Base-by-base conservation (phyloP, 768 basidiomycete species). In the Serendipita indica region DNA sequence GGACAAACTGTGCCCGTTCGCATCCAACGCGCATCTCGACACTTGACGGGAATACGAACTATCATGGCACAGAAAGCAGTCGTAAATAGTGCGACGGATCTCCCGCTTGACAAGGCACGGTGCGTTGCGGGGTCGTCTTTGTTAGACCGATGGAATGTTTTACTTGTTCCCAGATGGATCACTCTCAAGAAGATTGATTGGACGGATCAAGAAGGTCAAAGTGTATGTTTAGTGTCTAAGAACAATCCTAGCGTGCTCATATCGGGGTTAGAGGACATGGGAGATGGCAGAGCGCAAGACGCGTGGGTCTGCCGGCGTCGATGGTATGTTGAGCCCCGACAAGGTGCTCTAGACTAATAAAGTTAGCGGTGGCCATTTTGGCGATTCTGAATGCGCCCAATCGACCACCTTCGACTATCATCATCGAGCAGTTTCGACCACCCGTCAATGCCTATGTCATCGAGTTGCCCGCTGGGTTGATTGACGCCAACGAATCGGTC, bases 391-490 rank as follows among this genome's bases (percentile, higher is more conserved):
- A 79, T 5, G 32, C 33, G 91, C 91, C 41, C 81, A 81, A 68
- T 80, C 78, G 5, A 74, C 82, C 81, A 3, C 68, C 77, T 3
- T 88, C 86, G 1, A 91, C 87, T 3, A 77, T 94, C 58, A 74
- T 97, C 63, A 81, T 96, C 64, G 89, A 94, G 66, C 93, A 96
- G 67, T 97, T 85, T 68, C 81, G 94, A 25, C 91, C 94, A 0
- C 89, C 93, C 0, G 76, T 91, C 45, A 84, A 79, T 64, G 83
- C 81, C 62, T 76, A 78, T 62, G 77, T 87, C 60, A 76, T 94
- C 60, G 91, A 89, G 81, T 67, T 39, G 67, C 58, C 63, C 13
- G 58, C 65, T 80, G 90, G 93, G 30, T 71, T 98, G 16, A 80
- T 98, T 62, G 89, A 94, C 67, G 81, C 84, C 60, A 81, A 81